phyloP scores from a whole-genome alignment of 1,284 basidiomycete genomes.

The Filobasidium uniguttulatum region DNA sequence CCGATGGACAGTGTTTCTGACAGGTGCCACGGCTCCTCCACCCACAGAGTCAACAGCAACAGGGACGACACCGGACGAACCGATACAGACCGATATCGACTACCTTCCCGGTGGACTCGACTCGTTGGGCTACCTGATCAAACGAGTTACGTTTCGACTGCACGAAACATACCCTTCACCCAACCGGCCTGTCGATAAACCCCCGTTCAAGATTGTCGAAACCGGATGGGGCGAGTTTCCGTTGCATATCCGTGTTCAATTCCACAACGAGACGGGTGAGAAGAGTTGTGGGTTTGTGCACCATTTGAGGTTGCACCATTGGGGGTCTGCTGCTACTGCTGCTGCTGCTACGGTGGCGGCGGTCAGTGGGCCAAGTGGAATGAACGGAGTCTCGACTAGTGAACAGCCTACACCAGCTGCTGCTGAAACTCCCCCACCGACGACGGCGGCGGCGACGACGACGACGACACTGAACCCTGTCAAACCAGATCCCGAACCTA shows the following conservation, averaged over 20 bases:
- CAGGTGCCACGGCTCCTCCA: slow-evolving; percentile 43
- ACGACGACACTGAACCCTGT: not conserved
- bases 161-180: slow-evolving; percentile 94
- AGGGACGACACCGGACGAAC: slow-evolving; percentile 16
- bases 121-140: slow-evolving; percentile 76
- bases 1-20: slow-evolving; percentile 89
- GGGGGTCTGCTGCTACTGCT: slow-evolving; percentile 40
- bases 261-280: slow-evolving; percentile 81
- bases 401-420: too few species aligned
- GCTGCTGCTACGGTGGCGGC: slow-evolving; percentile 11
- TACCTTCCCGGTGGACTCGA: slow-evolving; percentile 57
- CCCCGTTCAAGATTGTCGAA: slow-evolving; percentile 88
- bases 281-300: slow-evolving; percentile 79
- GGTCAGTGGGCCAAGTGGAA: too few species aligned
- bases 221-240: slow-evolving; percentile 99
- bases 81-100: slow-evolving; percentile 26
- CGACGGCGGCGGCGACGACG: not conserved
- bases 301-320: slow-evolving; percentile 92
- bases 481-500: too few species aligned
- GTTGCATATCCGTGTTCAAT: slow-evolving; percentile 82
- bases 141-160: slow-evolving; percentile 90
- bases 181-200: slow-evolving; percentile 74
- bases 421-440: slow-evolving; percentile 8
- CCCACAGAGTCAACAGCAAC: slow-evolving; percentile 21
- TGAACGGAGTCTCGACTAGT: too few species aligned